Percentiles rank a stretch among this genome's conserved stretches.
Evolutionary conservation across 1,284 basidiomycete species (phyloP).

Genomic region (Sporisorium exsertum): DNA sequence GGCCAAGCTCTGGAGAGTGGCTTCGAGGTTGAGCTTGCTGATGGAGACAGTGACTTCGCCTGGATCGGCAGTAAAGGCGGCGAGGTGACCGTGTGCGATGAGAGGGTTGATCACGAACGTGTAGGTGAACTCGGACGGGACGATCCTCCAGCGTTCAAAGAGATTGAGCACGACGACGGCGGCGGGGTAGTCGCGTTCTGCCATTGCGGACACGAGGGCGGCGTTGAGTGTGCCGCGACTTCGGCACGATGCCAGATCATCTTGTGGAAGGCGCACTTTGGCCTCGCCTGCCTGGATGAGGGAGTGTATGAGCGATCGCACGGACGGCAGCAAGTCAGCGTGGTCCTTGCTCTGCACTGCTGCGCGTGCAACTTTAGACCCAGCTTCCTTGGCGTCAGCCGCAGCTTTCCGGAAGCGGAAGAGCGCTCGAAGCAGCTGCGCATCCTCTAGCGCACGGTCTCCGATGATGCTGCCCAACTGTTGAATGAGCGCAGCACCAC

Average conservation of each 20-base stretch:
- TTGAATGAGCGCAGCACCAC: slow-evolving; percentile 9
- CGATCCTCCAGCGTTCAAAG: slow-evolving; percentile 38
- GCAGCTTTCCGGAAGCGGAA: slow-evolving; percentile 18
- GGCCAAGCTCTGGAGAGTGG: slow-evolving; percentile 21
- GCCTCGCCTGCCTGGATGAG: slow-evolving; percentile 32
- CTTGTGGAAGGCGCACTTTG: not conserved
- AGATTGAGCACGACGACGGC: slow-evolving; percentile 31
- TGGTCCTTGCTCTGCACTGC: not conserved
- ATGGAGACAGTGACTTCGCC: slow-evolving; percentile 7
- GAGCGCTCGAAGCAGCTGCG: slow-evolving; percentile 16
- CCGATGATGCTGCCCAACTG: slow-evolving; percentile 14
- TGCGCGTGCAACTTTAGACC: not conserved
- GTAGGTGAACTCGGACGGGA: slow-evolving; percentile 29
- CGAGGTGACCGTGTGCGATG: slow-evolving; percentile 23
- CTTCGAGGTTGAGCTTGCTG: slow-evolving; percentile 20
- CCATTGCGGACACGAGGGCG: slow-evolving; percentile 30
- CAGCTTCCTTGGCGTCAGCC: not conserved
- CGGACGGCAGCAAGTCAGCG: slow-evolving; percentile 11
- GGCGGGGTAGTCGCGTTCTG: slow-evolving; percentile 39
- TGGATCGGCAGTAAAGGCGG: slow-evolving; percentile 1
- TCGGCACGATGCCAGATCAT: slow-evolving; percentile 9
- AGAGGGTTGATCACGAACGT: slow-evolving; percentile 20
- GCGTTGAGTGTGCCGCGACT: slow-evolving; percentile 36
- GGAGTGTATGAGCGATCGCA: slow-evolving; percentile 18
- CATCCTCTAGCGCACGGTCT: not conserved